Evolutionary conservation across 805 yeast species (phyloP).

Genomic region (Torulaspora indica): DNA sequence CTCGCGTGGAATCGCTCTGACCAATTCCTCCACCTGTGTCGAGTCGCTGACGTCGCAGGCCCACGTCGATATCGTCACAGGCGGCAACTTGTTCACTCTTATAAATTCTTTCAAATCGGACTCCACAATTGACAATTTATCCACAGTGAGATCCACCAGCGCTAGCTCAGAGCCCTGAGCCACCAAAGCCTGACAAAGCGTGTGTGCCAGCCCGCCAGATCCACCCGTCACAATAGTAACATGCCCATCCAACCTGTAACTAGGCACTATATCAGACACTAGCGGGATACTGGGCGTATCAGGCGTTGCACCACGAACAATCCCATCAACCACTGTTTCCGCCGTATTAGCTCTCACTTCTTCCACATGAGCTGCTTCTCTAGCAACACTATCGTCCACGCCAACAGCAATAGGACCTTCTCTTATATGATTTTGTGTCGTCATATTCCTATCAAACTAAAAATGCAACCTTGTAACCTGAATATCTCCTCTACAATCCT

Average conservation of each 20-base stretch:
- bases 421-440: constrained; percentile 9
- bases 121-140: constrained; percentile 54
- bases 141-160: constrained; percentile 61
- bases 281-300: constrained; percentile 21
- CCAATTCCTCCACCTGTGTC: constrained; percentile 50
- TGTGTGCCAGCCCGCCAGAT: constrained; percentile 70
- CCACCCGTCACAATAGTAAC: constrained; percentile 76
- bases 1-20: constrained; percentile 46
- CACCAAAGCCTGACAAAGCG: constrained; percentile 58
- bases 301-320: constrained; percentile 25
- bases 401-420: constrained; percentile 15
- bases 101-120: constrained; percentile 47
- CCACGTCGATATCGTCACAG: constrained; percentile 51
- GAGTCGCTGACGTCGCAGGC: constrained; percentile 70
- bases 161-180: constrained; percentile 79
- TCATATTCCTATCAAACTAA: constrained; percentile 6
- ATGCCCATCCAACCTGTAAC: constrained; percentile 63
- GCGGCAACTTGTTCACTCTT: constrained; percentile 34
- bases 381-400: constrained; percentile 10
- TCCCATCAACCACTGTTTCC: constrained; percentile 6
- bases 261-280: constrained; percentile 49
- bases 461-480: no score
- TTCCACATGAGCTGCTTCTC: constrained; percentile 10
- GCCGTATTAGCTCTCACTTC: constrained; percentile 12
- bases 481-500: background rate